Evolutionary conservation across 2,329 filamentous ascomycete species (phyloP), one percentile per base, ranked within the genome.

Genomic region (Apiospora saccharicola): DNA sequence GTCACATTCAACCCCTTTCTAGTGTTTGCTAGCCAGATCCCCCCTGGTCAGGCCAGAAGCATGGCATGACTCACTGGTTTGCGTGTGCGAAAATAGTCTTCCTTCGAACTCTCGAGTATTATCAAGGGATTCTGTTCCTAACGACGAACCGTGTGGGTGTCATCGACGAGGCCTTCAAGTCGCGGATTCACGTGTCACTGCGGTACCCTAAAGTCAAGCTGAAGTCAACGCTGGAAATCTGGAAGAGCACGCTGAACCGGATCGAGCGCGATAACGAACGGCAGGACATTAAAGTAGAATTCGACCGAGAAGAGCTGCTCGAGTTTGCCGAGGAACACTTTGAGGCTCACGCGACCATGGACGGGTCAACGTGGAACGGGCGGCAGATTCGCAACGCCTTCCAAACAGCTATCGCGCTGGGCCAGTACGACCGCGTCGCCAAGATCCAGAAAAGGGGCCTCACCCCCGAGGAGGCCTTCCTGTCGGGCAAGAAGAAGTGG

Each of bases 361-460:
- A 53, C 34, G n/a, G 41, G 19, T 19, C 43, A 10, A 74, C 53
- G 49, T 78, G 51, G 75, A 79, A 79, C 71, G 78, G 76, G n/a
- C 73, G 77, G 10, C 77, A 78, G 72, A 79, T 79, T 64, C 75
- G 76, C 43, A 79, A 79, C 72, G 76, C 76, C 1, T 73, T 79
- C 74, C 77, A 76, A 70, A 77, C 76, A 14, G 76, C 76, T 19
- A 75, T 75, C 37, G 74, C 75, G 10, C 41, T 76, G 43, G 75
- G 74, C 14, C 71, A 72, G 19, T 73, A 72, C 69, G 72, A 75
- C n/a, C 72, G 74, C 22, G 16, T 69, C 26, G 26, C 53, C 44
- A 51, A 22, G 34, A 69, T 73, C 22, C 67, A 47, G 61, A 70
- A 41, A 61, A 71, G 16, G 51, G 72, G 53, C 14, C 51, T 75